Conservation (phyloP, 192 early-diverging fungal genomes). For the Pilaira anomala region DNA sequence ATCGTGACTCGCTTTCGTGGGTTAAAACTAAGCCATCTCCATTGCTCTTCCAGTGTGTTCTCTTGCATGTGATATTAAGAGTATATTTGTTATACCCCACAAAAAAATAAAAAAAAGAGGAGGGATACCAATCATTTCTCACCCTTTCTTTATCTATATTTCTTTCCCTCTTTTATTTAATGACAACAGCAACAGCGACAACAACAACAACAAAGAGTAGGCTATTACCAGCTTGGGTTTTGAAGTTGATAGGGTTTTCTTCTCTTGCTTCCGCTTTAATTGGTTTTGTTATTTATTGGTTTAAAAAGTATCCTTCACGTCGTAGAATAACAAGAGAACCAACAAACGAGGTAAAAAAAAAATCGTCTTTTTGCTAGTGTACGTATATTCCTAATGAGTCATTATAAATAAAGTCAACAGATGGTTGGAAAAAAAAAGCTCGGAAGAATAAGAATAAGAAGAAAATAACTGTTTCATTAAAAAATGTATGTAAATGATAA, state of each 20-base stretch:
- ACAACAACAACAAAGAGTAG: conserved; percentile 1
- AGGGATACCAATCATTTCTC: neutral
- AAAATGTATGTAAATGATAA: conserved; percentile 42
- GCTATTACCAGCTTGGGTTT: conserved; percentile 21
- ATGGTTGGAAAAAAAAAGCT: too few species aligned
- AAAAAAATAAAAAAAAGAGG: neutral
- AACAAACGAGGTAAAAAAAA: conserved; percentile 8
- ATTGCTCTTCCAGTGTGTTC: neutral
- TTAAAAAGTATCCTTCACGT: conserved; percentile 8
- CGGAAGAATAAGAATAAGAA: conserved; percentile 41
- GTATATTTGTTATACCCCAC: conserved; percentile 1
- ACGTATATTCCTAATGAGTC: neutral
- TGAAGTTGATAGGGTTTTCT: conserved; percentile 30
- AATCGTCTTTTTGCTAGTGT: neutral
- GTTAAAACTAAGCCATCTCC: conserved; percentile 1
- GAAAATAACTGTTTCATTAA: conserved; percentile 58
- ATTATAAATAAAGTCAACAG: neutral
- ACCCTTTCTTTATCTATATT: conserved; percentile 15
- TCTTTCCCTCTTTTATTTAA: conserved; percentile 12
- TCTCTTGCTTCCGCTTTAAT: conserved; percentile 28
- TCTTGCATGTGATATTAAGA: conserved; percentile 6
- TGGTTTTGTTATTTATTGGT: conserved; percentile 22
- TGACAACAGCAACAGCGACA: neutral
- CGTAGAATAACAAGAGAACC: conserved; percentile 2
- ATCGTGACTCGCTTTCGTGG: too few species aligned